Evolutionary conservation across 805 yeast genomes (phyloP).

Genomic region (Hanseniaspora lindneri): DNA sequence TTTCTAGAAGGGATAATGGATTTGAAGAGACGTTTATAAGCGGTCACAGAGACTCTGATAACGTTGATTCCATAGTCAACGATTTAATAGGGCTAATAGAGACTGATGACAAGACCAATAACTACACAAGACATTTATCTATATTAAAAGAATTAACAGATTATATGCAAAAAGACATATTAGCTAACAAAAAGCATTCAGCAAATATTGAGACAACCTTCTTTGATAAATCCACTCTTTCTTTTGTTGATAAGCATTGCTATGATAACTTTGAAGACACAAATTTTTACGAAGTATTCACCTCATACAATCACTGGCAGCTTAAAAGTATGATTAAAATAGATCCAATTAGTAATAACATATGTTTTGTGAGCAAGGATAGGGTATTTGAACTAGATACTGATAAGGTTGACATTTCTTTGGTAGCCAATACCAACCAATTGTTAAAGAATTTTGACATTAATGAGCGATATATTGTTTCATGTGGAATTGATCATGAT

Average conservation of each 20-base stretch:
- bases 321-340: slow-evolving; percentile 3
- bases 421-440: not conserved
- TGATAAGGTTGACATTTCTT: not conserved
- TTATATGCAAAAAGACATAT: not conserved
- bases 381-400: slow-evolving; percentile 3
- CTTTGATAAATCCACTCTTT: not conserved
- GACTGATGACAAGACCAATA: not conserved
- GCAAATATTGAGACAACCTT: not conserved
- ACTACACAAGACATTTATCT: not conserved
- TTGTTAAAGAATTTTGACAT: slow-evolving; percentile 5
- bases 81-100: not conserved
- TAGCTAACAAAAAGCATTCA: not conserved
- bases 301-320: slow-evolving; percentile 13
- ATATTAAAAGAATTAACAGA: not conserved
- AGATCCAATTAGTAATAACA: not conserved
- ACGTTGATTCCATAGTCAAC: not conserved
- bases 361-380: not conserved
- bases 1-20: not conserved
- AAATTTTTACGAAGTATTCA: not conserved
- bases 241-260: not conserved
- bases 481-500: slow-evolving; percentile 6
- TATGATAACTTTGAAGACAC: not conserved
- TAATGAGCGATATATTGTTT: not conserved
- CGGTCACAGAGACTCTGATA: not conserved
- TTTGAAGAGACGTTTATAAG: not conserved